Percentiles rank a stretch among this genome's conserved stretches.
phyloP scores from a whole-genome alignment of 169 alveolate species.

The Amoebophrya sp. region DNA sequence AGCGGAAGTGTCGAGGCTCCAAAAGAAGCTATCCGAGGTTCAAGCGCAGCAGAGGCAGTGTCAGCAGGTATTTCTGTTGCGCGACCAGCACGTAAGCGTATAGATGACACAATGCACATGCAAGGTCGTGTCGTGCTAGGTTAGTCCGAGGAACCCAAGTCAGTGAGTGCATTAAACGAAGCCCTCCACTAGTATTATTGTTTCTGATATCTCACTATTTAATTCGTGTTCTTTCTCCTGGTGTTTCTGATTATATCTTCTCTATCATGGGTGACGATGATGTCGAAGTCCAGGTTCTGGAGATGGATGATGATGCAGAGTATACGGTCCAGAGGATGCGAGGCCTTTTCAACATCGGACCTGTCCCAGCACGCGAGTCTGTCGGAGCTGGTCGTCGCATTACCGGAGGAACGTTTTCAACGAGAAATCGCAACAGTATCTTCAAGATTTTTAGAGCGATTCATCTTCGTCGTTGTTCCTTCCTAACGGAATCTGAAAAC shows the following conservation, averaged over 20 bases:
- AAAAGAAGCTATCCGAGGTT: neutral
- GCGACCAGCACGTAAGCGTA: too few species aligned
- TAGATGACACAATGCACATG: too few species aligned
- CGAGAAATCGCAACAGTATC: neutral
- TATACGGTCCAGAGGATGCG: neutral
- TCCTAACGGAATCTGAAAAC: too few species aligned
- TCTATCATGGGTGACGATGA: too few species aligned
- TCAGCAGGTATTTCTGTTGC: slow-evolving; percentile 16
- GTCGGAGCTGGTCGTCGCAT: neutral
- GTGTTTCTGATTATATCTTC: neutral
- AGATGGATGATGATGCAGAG: neutral
- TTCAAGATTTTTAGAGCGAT: too few species aligned
- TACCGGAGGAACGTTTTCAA: neutral
- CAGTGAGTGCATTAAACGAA: too few species aligned
- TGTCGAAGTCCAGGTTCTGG: too few species aligned
- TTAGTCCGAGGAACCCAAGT: too few species aligned
- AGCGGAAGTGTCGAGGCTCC: neutral
- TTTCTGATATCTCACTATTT: neutral
- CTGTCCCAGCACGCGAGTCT: neutral
- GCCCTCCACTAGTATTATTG: too few species aligned
- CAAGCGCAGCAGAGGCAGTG: slow-evolving; percentile 22
- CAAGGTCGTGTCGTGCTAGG: neutral
- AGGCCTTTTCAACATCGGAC: neutral
- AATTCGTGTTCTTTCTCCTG: neutral
- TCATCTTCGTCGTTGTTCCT: too few species aligned